These are phyloP conservation scores for Imleria badia DNA, from an alignment of 768 basidiomycete species.

Conservation along the genomic window DNA sequence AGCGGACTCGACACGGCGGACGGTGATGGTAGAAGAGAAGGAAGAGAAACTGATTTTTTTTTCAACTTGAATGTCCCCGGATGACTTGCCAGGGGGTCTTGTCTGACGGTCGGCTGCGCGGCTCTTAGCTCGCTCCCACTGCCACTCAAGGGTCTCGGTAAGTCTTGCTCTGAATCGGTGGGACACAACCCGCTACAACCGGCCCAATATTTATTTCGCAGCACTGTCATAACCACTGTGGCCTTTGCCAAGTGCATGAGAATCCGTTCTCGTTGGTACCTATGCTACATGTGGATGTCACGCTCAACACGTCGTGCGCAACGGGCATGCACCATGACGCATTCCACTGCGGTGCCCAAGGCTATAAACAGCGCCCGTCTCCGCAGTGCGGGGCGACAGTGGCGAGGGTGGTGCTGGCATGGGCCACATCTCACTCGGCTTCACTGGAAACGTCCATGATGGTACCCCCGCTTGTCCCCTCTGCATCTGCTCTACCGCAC, in stretches of 20 bases:
- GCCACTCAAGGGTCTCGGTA: constrained; percentile 1
- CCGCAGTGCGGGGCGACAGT: constrained; percentile 1
- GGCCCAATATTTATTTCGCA: too few species aligned
- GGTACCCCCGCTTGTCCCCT: not conserved
- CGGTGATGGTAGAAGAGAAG: constrained; percentile 21
- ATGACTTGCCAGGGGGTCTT: not conserved
- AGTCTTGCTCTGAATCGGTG: not conserved
- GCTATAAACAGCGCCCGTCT: constrained; percentile 5
- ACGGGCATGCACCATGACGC: constrained; percentile 1
- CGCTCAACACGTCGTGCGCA: constrained; percentile 1
- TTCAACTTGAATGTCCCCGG: constrained; percentile 1
- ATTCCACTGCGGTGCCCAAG: not conserved
- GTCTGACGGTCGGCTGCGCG: constrained; percentile 9
- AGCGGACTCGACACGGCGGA: constrained; percentile 7
- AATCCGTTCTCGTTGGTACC: not conserved
- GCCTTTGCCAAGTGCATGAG: not conserved
- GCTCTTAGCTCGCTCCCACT: constrained; percentile 12
- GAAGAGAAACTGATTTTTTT: constrained; percentile 2
- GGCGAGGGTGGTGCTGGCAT: constrained; percentile 7
- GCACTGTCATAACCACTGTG: too few species aligned
- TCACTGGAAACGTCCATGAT: not conserved
- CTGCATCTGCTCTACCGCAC: not conserved
- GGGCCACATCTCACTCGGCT: not conserved
- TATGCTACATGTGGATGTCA: constrained; percentile 15
- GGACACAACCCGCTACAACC: too few species aligned